Percentiles rank a stretch among this genome's conserved stretches.
phyloP scores from a whole-genome alignment of 305 asterid genomes.

The Fraxinus sp. region DNA sequence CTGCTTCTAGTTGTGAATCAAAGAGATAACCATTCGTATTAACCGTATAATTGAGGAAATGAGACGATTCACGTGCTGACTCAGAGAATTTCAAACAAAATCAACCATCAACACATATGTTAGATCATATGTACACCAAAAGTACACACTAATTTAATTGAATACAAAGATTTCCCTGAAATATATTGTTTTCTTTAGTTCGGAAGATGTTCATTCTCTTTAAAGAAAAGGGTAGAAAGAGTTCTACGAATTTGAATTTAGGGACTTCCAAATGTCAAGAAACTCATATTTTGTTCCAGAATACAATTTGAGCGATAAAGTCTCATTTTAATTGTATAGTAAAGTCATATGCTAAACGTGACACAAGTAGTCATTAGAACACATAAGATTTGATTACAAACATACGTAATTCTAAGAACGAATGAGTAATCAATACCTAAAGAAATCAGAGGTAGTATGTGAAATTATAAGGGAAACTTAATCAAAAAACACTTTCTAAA shows the following conservation, averaged over 20 bases:
- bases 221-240: neutral
- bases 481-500: no score
- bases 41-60: neutral
- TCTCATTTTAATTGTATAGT: neutral
- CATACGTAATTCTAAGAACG: no score
- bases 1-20: neutral
- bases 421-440: no score
- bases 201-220: neutral
- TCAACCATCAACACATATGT: neutral
- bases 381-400: neutral
- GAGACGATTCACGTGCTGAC: neutral
- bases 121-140: no score
- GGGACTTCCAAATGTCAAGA: neutral
- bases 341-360: neutral
- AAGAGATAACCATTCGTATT: no score
- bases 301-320: neutral
- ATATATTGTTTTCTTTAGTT: neutral
- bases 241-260: no score
- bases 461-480: neutral
- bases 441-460: neutral
- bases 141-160: neutral
- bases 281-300: neutral
- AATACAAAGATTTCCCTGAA: neutral
- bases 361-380: no score
- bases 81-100: no score